Base-by-base conservation (phyloP, 768 basidiomycete species). In the Leccinum boreale region DNA sequence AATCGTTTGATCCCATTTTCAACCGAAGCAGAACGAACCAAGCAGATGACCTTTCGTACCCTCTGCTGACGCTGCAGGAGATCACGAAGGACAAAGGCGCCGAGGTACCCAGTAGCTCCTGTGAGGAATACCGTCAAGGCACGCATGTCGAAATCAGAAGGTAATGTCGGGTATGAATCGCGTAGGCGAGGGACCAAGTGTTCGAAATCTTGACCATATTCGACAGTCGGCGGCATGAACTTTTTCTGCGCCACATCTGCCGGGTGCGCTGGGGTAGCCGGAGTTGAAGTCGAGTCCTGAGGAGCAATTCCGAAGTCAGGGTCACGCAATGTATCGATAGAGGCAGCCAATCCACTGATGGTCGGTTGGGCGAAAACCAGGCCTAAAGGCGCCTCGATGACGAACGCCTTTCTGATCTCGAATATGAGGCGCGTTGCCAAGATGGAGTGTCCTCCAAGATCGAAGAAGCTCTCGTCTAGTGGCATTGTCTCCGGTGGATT, bases 381-480 rank as follows among this genome's bases (percentile, higher is more conserved):
- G 8, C 94, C 92, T 24, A 99, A 77, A 0, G 96, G 95, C 4
- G 93, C 94, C 55, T 95, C 86, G 19, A 97, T 80, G 11, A 94
- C 86, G 71, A 98, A 97, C 0, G 81, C 77, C 74, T 95, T 97
- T 67, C 97, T 87, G 53, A 99, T 87, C 74, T 98, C 94, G 70
- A 99, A 98, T 65, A 98, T 92, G 59, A 98, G 85, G 24, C 95
- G 88, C 2, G 97, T 99, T 0, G 97, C 97, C 47, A 99, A 84
- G 66, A 99, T 98, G 15, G 97, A 98, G 74, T 99, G 97, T 7
- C 97, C 97, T 50, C 97, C 97, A 45, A 98, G 82, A 70, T 99
- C 96, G 75, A 98, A 98, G 83, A 99, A 99, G 71, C 85, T 92
- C 67, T 98, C 96, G 70, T 98, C 89, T 10, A 90, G 70, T 5